Base-by-base conservation (phyloP, 208 protist genomes). In the Herpetomonas tarakana region DNA sequence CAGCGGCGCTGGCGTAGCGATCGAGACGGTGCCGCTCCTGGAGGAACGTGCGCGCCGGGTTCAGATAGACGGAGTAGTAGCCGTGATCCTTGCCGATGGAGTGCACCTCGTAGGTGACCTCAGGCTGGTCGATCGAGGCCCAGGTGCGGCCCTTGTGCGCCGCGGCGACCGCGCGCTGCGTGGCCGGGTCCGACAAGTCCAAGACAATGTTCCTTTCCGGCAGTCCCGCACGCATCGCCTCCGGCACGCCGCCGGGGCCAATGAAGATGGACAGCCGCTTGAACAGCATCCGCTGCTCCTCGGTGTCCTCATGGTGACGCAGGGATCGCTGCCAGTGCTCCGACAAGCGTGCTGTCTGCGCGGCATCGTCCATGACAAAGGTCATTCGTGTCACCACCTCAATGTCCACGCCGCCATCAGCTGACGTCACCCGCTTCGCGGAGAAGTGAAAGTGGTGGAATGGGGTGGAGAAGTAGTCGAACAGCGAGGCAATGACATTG, bases 401-500 rank as follows among this genome's bases (percentile, higher is more conserved):
- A 25, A 88, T 65, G 58, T 80, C 58, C 16, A 79, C 57, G 47
- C 58, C 50, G 26, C 68, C 38, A 0, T 46, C 26, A 2, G 39
- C 54, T 22, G 27, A 22, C 25, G 31, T 39, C 47, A 22, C 16
- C 51, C 75, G 65, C 26, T 50, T 60, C 30, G 65, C 71, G 60
- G 65, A 56, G 31, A 92, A 74, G 16, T 66, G 66, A 35, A 90
- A 83, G 58, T 91, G 86, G 31, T 88, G 76, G 73, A 93, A 91
- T 1, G 58, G 69, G 16, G 75, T 72, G 9, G 66, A 62, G 49
- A 93, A 86, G 67, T 86, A 82, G n/a, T 68, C 28, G 9, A 65
- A 52, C 22, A 88, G 63, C 16, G 79, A 82, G 3, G 69, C 57
- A 0, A 93, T 61, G 24, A 68, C 74, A 1, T 80, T 76, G 11